Evolutionary conservation across 768 basidiomycete species (phyloP).

Genomic region (Leccinum longicurvipes): DNA sequence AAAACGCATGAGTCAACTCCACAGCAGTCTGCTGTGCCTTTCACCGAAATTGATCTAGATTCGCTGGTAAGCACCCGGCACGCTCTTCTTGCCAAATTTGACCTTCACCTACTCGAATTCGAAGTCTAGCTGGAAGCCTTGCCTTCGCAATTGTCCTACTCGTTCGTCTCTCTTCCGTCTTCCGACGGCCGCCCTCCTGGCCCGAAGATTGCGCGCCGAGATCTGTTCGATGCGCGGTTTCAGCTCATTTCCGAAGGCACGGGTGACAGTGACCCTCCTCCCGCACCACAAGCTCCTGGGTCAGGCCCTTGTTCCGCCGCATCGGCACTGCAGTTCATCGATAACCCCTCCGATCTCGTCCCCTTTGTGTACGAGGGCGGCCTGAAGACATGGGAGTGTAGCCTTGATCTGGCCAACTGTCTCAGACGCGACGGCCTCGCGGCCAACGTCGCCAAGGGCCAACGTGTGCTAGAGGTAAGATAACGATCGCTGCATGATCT

Average conservation of each 20-base stretch:
- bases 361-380: slow-evolving; percentile 95
- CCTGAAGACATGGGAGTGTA: slow-evolving; percentile 97
- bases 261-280: neutral
- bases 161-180: slow-evolving; percentile 58
- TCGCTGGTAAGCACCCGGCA: slow-evolving; percentile 29
- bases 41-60: slow-evolving; percentile 29
- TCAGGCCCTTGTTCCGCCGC: slow-evolving; percentile 4
- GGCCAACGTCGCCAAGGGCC: slow-evolving; percentile 38
- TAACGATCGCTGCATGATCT: neutral
- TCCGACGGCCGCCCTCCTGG: slow-evolving; percentile 23
- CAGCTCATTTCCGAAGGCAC: slow-evolving; percentile 69
- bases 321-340: slow-evolving; percentile 59
- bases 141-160: slow-evolving; percentile 76
- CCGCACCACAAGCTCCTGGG: slow-evolving; percentile 10
- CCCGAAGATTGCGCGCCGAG: slow-evolving; percentile 62
- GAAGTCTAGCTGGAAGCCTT: slow-evolving; percentile 59
- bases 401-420: slow-evolving; percentile 78
- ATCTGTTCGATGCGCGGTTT: slow-evolving; percentile 95
- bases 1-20: neutral
- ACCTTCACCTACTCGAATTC: slow-evolving; percentile 9
- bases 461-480: slow-evolving; percentile 67
- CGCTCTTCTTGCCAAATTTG: neutral
- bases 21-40: slow-evolving; percentile 11
- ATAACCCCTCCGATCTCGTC: slow-evolving; percentile 85
- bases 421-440: slow-evolving; percentile 37